Base-by-base conservation (phyloP, 192 early-diverging fungal species). In the Dimargaris xerosporica region DNA sequence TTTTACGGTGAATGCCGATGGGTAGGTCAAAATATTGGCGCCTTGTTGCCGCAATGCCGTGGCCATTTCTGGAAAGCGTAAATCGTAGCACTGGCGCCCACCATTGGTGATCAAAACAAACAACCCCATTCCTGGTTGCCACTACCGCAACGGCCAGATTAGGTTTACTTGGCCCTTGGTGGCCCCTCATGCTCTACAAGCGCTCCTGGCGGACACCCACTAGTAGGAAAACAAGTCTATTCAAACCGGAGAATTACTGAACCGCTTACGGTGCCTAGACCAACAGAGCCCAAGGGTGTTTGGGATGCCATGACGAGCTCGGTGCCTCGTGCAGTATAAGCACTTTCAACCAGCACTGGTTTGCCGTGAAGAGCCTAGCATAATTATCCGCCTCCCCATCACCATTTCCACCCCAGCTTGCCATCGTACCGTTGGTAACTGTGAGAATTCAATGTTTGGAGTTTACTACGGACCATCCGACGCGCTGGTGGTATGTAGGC, bases 1-100 rank as follows among this genome's bases (percentile, higher is more conserved):
- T 42, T 74, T 73, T 62, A 85, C 62, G 0, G 91, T 91, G 63
- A 93, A 93, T 7, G 89, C 91, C 17, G 84, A 85, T 19, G 91
- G 89, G 65, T 78, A 93, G 23, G 87, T 79, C 9, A 93, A 68
- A 23, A 91, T 72, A 44, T 93, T 80, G 6, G 86, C 86, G 3
- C 82, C 82, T 25, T 69, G 64, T 23, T 64, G 67, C 6, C 83
- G 69, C 47, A 84, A 75, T 0, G 55, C 61, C 53, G 84, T 66
- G 1, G 85, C 77, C 62, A 85, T 55, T 64, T 87, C 85, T 0
- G 91, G 80, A 65, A 93, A 93, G 45, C 90, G 76, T 41, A 93
- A 15, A 67, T 93, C 90, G 70, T 93, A 93, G 68, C 90, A 93
- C 47, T 58, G 28, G 30, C 6, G 52, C 17, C 13, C 44, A 26